Percentiles rank a stretch among this genome's conserved stretches.
Conservation (phyloP, 345 rosid species). For the Eucalyptus virginea region DNA sequence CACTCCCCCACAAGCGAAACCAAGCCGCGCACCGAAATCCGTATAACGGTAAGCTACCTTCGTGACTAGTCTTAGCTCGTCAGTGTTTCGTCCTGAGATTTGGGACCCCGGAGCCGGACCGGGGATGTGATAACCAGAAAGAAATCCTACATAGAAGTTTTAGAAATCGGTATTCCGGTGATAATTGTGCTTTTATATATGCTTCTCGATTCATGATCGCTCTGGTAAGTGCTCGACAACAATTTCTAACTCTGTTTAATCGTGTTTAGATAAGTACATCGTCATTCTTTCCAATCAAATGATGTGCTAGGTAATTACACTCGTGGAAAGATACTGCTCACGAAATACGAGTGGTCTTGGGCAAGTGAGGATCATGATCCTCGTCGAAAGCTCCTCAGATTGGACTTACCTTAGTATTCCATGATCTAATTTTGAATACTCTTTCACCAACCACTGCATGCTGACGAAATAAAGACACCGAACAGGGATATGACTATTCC, state of each 20-base stretch:
- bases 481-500: constrained; percentile 21
- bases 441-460: not conserved
- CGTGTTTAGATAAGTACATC: not conserved
- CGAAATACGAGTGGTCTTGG: not conserved
- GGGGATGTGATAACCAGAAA: not conserved
- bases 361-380: not conserved
- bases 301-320: not conserved
- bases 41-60: not conserved
- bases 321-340: not conserved
- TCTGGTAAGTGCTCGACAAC: not conserved
- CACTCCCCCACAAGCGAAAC: not conserved
- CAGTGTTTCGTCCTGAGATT: not conserved
- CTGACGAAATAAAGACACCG: not conserved
- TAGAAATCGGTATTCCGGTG: not conserved
- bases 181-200: not conserved
- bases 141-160: not conserved
- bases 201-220: not conserved
- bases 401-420: not conserved
- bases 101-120: not conserved
- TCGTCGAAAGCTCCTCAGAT: not conserved
- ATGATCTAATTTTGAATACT: not conserved
- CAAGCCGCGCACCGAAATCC: not conserved
- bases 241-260: not conserved
- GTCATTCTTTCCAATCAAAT: not conserved
- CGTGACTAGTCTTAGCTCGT: not conserved